Base-by-base conservation (phyloP, 768 basidiomycete genomes). In the Favolaschia claudopus region DNA sequence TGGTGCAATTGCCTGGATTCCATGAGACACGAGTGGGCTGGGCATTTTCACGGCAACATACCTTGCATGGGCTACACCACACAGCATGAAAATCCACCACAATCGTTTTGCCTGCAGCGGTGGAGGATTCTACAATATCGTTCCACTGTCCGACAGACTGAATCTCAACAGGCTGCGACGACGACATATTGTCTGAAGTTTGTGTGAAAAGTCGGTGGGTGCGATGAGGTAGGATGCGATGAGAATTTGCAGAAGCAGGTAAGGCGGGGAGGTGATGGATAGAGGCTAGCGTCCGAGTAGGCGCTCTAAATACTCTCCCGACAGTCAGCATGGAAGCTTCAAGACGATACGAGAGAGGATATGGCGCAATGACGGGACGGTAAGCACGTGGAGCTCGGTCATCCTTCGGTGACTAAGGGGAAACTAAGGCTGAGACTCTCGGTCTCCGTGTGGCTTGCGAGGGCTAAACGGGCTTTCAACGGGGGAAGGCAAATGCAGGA, bases 1-100 rank as follows among this genome's bases (percentile, higher is more conserved):
- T 8, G 67, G 67, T 29, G 67, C 67, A 28, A 68, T 68, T 1
- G 28, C 47, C 63, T 65, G 36, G 14, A 36, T 34, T 25, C 20
- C 46, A 40, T 12, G n/a, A 5, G 22, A 36, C n/a, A 42, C n/a
- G 14, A 32, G 36, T 15, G 15, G 19, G 17, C 27, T 15, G 52
- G 17, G 7, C 28, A 25, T 20, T 47, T 7, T 2, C 17, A 25
- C 7, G 17, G 7, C 32, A 52, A 31, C 54, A 27, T n/a, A 63
- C 67, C 61, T 63, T 60, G 50, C 67, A 68, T 1, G 67, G 64
- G 1, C 60, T 56, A n/a, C 68, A 67, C 65, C 66, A 69, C 19
- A 43, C 49, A 1, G 68, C 68, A 29, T 60, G 55, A 25, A 66
- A 67, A 36, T 68, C 67, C 1, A 63, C 64, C 19, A 64, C 29